Evolutionary conservation across 2,329 filamentous ascomycete species (phyloP), one percentile per base, ranked within the genome.

Genomic region (Colletotrichum sp.): DNA sequence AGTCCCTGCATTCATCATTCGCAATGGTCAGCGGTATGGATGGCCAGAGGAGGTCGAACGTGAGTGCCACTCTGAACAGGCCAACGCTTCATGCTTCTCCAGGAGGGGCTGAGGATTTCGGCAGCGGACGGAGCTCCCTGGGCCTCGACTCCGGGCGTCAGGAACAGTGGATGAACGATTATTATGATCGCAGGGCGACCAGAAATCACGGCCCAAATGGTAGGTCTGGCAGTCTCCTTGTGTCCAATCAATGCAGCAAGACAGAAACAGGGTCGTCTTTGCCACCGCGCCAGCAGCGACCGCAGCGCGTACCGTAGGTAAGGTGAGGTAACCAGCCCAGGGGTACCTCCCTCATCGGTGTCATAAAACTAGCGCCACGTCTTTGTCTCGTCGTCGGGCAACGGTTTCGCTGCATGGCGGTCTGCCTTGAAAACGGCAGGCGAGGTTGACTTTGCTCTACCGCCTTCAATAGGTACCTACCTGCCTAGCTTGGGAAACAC

Each of bases 131-230:
- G 16, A 49, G 71, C 32, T 44, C 63, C 16, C 44, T 69, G 18
- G 65, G 69, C 21, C 49, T 74, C 16, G 64, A 74, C 10, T 39
- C 65, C 30, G 64, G 57, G 21, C 57, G 30, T n/a, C 15, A 26
- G 30, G 57, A 59, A n/a, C 64, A 69, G 59, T 76, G 74, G 74
- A 65, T 73, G 70, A 73, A 69, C 34, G 70, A 76, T 28, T 76
- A 76, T 34, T 76, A 74, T 44, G 74, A 76, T 24, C 74, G 74
- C 26, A 67, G 74, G 60, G 70, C 74, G 3, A 76, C 74, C 16
- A 44, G 74, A 18, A 69, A 67, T 26, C 74, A 74, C 36, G 74
- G 74, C 49, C 74, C 74, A 5, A 76, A 76, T 26, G 74, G 74
- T 76, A 64, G 70, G 74, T 74, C 13, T 44, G 5, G 26, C 8